These are phyloP conservation scores for Calonectria montana DNA, from an alignment of 2,329 filamentous ascomycete genomes.

Conservation along the genomic window DNA sequence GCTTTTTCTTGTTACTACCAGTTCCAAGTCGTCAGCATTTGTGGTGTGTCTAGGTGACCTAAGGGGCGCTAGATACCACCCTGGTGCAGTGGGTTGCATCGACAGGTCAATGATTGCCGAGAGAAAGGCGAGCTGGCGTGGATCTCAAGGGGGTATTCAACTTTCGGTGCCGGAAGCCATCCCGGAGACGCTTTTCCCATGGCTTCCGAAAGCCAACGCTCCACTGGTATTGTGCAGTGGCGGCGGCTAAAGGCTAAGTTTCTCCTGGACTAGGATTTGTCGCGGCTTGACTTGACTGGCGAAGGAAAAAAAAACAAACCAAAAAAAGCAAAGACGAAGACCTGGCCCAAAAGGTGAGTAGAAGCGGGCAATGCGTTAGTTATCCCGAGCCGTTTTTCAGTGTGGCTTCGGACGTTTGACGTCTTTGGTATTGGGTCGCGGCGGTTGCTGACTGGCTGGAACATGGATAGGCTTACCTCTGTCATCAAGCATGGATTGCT, in stretches of 20 bases:
- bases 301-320: background rate
- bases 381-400: background rate
- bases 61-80: background rate
- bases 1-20: constrained; percentile 7
- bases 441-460: background rate
- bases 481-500: background rate
- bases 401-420: constrained; percentile 6
- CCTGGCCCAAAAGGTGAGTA: background rate
- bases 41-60: background rate
- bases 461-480: background rate
- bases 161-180: background rate
- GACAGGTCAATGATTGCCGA: constrained; percentile 10
- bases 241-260: background rate
- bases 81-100: background rate
- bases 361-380: background rate
- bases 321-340: background rate
- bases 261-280: background rate
- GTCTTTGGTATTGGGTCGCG: background rate
- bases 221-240: constrained; percentile 18
- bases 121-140: background rate
- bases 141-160: constrained; percentile 1
- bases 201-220: constrained; percentile 15
- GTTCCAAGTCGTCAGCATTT: background rate
- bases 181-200: background rate
- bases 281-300: background rate